Base-by-base conservation (phyloP, 441 rosid genomes). In the Populus hybrid region DNA sequence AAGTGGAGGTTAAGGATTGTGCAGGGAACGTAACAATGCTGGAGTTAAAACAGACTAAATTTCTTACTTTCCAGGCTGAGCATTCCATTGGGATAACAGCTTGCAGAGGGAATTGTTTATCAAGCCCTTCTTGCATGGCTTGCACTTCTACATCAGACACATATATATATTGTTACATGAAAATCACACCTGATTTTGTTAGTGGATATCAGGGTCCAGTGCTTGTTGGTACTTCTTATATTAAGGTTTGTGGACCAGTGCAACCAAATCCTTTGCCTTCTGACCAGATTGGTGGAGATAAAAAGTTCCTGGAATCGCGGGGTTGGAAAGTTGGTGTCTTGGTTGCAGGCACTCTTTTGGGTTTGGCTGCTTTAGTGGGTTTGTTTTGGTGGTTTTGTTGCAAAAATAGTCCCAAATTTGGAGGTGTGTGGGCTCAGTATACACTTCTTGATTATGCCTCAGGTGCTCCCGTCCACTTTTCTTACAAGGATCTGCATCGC, bases 71-170 rank as follows among this genome's bases (percentile, higher is more conserved):
- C 80, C 76, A 50, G 14, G 77, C 80, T 3, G 88, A 85, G 70
- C 78, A 80, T 84, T 80, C 75, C 69, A 77, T 84, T 0, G 92
- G 87, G 46, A 88, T 86, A 10, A 82, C 71, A 0, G 91, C 89
- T 57, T 91, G 95, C 78, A 85, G 87, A 70, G 32, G 65, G 12
- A 87, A 85, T 77, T 91, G 92, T 80, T 87, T 88, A 18, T 65
- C 8, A 42, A 85, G 89, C 7, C 6, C 12, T 69, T 69, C 87
- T 75, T 91, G 91, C 74, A 70, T 77, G 72, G 96, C 91, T 26
- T 92, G 94, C 36, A 84, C 91, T 18, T 87, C 87, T 0, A 77
- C 88, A 70, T 82, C 90, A n/a, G 96, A 92, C 83, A 94, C 94
- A 11, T 78, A 89, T 1, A 90, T 90, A 16, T 78, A 38, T 70